These are phyloP conservation scores for Albugo laibachii DNA, from an alignment of 352 stramenopile species.

Conservation along the genomic window DNA sequence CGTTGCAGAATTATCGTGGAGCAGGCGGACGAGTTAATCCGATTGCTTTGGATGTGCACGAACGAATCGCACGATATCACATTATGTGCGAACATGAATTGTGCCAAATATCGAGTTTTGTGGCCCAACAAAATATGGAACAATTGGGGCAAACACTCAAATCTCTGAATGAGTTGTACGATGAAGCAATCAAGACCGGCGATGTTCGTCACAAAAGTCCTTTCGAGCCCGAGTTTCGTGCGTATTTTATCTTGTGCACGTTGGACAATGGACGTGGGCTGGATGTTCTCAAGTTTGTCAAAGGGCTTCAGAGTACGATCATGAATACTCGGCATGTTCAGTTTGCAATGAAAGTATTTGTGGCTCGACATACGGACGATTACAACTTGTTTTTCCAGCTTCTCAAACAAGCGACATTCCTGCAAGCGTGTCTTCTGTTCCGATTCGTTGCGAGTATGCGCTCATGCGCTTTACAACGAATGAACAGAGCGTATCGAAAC, in stretches of 20 bases:
- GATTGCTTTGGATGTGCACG: conserved; percentile 83
- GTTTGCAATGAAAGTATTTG: conserved; percentile 75
- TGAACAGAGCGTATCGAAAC: conserved; percentile 59
- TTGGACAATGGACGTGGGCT: conserved; percentile 65
- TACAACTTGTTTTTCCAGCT: conserved; percentile 73
- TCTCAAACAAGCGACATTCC: conserved; percentile 45
- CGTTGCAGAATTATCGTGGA: conserved; percentile 91
- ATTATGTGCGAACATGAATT: conserved; percentile 90
- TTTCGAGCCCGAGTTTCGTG: conserved; percentile 71
- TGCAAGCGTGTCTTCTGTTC: conserved; percentile 71
- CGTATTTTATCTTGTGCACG: conserved; percentile 74
- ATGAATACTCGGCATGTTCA: conserved; percentile 52
- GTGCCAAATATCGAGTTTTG: conserved; percentile 57
- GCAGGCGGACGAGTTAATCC: conserved; percentile 82
- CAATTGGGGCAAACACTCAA: conserved; percentile 76
- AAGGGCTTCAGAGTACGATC: conserved; percentile 33
- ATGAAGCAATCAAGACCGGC: conserved; percentile 49
- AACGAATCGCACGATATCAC: conserved; percentile 90
- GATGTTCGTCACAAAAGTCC: conserved; percentile 38
- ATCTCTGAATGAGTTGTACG: conserved; percentile 74
- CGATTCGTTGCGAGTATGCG: conserved; percentile 60
- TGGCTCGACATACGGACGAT: conserved; percentile 64
- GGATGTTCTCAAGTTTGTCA: conserved; percentile 77
- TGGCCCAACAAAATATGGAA: conserved; percentile 80
- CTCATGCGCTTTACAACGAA: conserved; percentile 43